Evolutionary conservation across 1,284 basidiomycete species (phyloP).

Genomic region (Ustilago loliicola): DNA sequence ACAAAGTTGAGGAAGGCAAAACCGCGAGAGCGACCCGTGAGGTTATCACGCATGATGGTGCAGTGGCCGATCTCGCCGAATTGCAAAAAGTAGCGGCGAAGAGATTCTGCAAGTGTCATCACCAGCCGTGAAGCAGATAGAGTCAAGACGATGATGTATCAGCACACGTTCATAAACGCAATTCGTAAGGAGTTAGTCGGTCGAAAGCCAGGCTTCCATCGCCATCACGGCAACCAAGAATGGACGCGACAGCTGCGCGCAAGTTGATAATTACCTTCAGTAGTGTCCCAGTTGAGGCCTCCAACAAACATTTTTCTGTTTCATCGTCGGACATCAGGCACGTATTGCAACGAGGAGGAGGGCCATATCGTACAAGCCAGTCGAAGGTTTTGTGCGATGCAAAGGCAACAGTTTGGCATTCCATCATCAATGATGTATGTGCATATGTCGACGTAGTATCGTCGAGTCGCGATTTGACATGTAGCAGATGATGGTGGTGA

Average conservation of each 20-base stretch:
- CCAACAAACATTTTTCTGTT: slow-evolving; percentile 97
- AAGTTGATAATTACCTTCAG: slow-evolving; percentile 77
- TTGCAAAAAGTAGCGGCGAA: slow-evolving; percentile 86
- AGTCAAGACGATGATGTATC: not conserved
- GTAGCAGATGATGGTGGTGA: slow-evolving; percentile 13
- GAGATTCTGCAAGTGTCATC: slow-evolving; percentile 75
- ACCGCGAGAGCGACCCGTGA: slow-evolving; percentile 85
- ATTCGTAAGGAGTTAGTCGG: not conserved
- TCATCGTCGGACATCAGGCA: slow-evolving; percentile 9
- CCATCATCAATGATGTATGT: slow-evolving; percentile 32
- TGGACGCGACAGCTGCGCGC: not conserved
- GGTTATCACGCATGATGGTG: slow-evolving; percentile 94
- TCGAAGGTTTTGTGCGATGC: slow-evolving; percentile 12
- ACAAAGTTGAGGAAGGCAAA: slow-evolving; percentile 95
- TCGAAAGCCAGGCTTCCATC: too few relatives aligned
- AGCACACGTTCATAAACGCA: not conserved
- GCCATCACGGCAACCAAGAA: not conserved
- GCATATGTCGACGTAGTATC: slow-evolving; percentile 15
- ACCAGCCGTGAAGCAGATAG: slow-evolving; percentile 66
- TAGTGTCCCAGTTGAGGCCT: slow-evolving; percentile 96
- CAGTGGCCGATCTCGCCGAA: slow-evolving; percentile 92
- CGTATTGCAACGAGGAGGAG: not conserved
- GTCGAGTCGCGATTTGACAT: not conserved
- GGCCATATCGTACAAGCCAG: slow-evolving; percentile 28
- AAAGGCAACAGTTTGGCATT: slow-evolving; percentile 34